Evolutionary conservation across 169 alveolate species (phyloP), one percentile per base, ranked within the genome.

Genomic region (Cryptosporidium xiaoi): DNA sequence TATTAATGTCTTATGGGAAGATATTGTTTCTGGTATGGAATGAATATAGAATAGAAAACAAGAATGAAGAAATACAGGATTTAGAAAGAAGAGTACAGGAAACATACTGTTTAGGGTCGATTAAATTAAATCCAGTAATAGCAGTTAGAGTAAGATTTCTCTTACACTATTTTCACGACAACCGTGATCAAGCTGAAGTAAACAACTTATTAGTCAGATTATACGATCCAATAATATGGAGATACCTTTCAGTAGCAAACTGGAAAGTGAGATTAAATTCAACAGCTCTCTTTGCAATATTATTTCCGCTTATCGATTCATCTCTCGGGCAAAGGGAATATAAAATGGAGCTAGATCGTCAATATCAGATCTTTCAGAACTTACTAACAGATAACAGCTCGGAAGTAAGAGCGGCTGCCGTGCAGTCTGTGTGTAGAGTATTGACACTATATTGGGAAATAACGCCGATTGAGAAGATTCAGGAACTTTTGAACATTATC

Each of bases 221-320:
- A 10, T 77, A 77, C 56, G 87, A 77, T 77, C 87, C 87, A 40
- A 56, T 77, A 60, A 29, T 77, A 27, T 77, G 87, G 87, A 36
- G 87, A 56, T 77, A 58, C 34, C 64, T 77, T 60, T 77, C 87
- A 13, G 87, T 77, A 24, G 87, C 87, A 3, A 77, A 77, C 16
- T 77, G 87, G 87, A 77, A 77, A 60, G 87, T 77, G 1, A 56
- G 87, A 20, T 44, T 77, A 10, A 77, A 77, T 15, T 46, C 87
- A 55, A 77, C 87, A 7, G 87, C 87, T 31, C 46, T 77, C 12
- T 56, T 77, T 60, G 87, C 87, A 27, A 44, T 77, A 20, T 60
- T 77, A 60, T 77, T 77, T 40, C 87, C 87, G 7, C 60, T 77
- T 6, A 62, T 77, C 36, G 87, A 77, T 36, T 66, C 87, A n/a